phyloP scores from a whole-genome alignment of 768 basidiomycete species.

The Amanita rimosa region DNA sequence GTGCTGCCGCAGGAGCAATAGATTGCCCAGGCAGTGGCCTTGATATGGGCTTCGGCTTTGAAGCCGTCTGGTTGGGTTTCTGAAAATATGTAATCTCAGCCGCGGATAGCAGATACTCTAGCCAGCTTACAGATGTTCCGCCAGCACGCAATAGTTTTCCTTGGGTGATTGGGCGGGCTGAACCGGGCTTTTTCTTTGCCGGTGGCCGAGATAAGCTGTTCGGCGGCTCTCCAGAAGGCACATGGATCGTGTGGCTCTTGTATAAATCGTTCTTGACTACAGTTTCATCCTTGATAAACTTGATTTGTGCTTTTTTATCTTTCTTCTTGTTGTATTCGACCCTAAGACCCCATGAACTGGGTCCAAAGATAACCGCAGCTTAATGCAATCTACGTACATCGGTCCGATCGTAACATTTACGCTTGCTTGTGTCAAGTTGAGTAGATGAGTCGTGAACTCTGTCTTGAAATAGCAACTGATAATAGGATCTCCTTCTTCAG shows the following conservation, averaged over 20 bases:
- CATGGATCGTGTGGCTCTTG: constrained; percentile 87
- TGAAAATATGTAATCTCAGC: constrained; percentile 12
- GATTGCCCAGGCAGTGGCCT: constrained; percentile 55
- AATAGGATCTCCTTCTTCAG: constrained; percentile 92
- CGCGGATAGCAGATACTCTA: not conserved
- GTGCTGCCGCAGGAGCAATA: constrained; percentile 24
- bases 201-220: constrained; percentile 74
- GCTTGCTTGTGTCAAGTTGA: constrained; percentile 70
- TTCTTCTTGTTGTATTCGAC: constrained; percentile 94
- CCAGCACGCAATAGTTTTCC: constrained; percentile 73
- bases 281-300: constrained; percentile 83
- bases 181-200: constrained; percentile 81
- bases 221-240: constrained; percentile 80
- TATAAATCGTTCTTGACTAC: constrained; percentile 71
- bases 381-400: constrained; percentile 37
- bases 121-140: constrained; percentile 46
- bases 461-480: constrained; percentile 94
- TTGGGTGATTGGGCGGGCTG: constrained; percentile 74
- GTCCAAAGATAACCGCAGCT: not conserved
- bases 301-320: constrained; percentile 84
- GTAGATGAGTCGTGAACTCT: constrained; percentile 73
- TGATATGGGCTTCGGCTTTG: constrained; percentile 48
- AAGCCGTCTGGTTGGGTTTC: constrained; percentile 36
- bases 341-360: constrained; percentile 23
- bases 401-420: constrained; percentile 67